Conservation (phyloP, 768 basidiomycete species). For the Ephemerocybe angulata region DNA sequence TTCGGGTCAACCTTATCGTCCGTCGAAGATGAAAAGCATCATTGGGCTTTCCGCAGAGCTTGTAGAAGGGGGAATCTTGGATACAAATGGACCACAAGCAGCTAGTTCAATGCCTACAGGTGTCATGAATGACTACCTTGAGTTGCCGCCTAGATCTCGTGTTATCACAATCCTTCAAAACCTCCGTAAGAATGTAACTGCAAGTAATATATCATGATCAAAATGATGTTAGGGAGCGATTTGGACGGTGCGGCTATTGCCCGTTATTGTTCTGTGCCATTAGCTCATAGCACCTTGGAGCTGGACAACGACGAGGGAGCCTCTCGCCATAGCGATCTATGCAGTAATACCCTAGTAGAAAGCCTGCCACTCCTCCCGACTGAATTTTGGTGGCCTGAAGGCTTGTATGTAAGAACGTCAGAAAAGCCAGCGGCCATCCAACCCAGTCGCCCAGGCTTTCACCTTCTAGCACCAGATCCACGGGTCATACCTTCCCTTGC, state of each 20-base stretch:
- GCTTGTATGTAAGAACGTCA: not conserved
- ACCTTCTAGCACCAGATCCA: not conserved
- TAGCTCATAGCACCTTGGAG: not conserved
- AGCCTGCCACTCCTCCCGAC: no score
- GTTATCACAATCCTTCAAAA: not conserved
- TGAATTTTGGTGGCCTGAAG: not conserved
- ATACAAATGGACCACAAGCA: no score
- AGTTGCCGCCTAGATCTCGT: not conserved
- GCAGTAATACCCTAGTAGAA: not conserved
- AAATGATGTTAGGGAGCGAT: not conserved
- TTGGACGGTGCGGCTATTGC: not conserved
- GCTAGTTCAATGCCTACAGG: not conserved
- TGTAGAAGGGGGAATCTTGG: not conserved
- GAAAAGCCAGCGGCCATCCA: not conserved
- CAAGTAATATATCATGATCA: not conserved
- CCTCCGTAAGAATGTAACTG: not conserved
- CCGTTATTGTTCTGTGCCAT: not conserved
- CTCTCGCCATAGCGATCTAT: slow-evolving; percentile 2
- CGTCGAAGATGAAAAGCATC: not conserved
- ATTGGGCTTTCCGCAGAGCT: no score
- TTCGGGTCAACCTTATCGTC: not conserved
- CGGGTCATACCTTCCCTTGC: not conserved
- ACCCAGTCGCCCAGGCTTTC: not conserved
- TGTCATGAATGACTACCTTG: not conserved
- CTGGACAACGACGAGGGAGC: not conserved